Conservation (phyloP, 805 yeast genomes). For the Hanseniaspora clermontiae region DNA sequence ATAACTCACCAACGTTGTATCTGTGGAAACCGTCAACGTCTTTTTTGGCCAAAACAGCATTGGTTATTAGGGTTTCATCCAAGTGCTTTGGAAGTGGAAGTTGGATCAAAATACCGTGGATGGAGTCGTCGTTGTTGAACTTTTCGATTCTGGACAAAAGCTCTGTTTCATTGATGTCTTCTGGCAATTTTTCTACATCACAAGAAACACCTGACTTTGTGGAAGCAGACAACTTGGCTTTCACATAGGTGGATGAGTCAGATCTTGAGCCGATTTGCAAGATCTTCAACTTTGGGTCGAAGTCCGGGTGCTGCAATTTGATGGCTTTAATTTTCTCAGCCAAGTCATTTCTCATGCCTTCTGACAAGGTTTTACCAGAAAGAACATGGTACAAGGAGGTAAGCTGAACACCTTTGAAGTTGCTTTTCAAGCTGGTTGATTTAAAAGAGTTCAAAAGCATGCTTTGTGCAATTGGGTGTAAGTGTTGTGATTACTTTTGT, state of each 20-base stretch:
- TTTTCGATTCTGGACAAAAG: conserved; percentile 40
- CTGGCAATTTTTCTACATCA: conserved; percentile 47
- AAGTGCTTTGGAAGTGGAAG: conserved; percentile 63
- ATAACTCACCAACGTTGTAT: conserved; percentile 61
- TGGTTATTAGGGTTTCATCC: conserved; percentile 54
- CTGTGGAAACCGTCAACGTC: conserved; percentile 82
- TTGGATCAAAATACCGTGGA: conserved; percentile 66
- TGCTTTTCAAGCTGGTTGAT: neutral
- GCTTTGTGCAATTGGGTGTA: too few relatives aligned
- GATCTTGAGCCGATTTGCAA: conserved; percentile 68
- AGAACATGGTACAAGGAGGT: conserved; percentile 25
- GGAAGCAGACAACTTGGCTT: conserved; percentile 70
- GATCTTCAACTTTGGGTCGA: conserved; percentile 54
- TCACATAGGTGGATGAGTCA: conserved; percentile 70
- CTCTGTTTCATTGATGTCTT: conserved; percentile 41
- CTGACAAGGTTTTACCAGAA: conserved; percentile 39
- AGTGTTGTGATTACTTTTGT: neutral
- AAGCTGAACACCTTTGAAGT: neutral
- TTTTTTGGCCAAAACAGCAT: conserved; percentile 50
- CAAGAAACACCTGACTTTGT: conserved; percentile 55
- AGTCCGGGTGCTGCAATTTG: conserved; percentile 34
- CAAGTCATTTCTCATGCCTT: conserved; percentile 34
- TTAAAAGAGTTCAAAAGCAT: neutral
- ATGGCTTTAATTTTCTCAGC: conserved; percentile 27
- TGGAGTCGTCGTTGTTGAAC: conserved; percentile 45